A percentile compares a stretch with the other conserved stretches of the same genome.
phyloP scores from a whole-genome alignment of 73 alveolate species.

The Paramecium pentaurelia region DNA sequence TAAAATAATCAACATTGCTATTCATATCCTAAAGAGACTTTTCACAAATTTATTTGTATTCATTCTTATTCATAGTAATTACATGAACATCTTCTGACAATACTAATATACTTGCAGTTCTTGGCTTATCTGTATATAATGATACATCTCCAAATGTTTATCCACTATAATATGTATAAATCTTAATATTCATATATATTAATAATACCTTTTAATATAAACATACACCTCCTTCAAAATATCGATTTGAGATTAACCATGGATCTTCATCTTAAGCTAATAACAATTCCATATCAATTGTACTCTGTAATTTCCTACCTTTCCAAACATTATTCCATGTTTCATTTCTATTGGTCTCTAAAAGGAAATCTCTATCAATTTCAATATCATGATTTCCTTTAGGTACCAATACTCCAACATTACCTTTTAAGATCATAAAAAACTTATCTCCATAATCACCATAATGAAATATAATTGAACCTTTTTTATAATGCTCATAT shows the following conservation, averaged over 20 bases:
- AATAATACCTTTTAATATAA: neutral
- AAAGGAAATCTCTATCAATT: neutral
- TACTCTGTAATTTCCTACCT: neutral
- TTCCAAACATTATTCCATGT: neutral
- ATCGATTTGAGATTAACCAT: neutral
- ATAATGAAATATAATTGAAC: neutral
- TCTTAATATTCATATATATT: neutral
- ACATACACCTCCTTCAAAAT: neutral
- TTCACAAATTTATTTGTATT: slow-evolving; percentile 19
- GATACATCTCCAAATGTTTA: slow-evolving; percentile 45
- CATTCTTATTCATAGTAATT: neutral
- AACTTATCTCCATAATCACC: slow-evolving; percentile 40
- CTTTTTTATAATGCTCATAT: neutral
- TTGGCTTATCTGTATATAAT: neutral
- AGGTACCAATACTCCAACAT: slow-evolving; percentile 34
- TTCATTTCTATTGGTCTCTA: neutral
- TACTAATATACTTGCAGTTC: slow-evolving; percentile 31
- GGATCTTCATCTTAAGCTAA: slow-evolving; percentile 10
- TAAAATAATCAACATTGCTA: slow-evolving; percentile 12
- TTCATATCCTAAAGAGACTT: slow-evolving; percentile 15
- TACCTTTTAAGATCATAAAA: neutral
- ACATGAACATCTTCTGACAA: neutral
- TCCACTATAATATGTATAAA: neutral
- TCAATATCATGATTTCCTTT: neutral
- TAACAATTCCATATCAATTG: neutral